Evolutionary conservation across 441 rosid species (phyloP), one percentile per base, ranked within the genome.

Genomic region (Bruguiera hainesii): DNA sequence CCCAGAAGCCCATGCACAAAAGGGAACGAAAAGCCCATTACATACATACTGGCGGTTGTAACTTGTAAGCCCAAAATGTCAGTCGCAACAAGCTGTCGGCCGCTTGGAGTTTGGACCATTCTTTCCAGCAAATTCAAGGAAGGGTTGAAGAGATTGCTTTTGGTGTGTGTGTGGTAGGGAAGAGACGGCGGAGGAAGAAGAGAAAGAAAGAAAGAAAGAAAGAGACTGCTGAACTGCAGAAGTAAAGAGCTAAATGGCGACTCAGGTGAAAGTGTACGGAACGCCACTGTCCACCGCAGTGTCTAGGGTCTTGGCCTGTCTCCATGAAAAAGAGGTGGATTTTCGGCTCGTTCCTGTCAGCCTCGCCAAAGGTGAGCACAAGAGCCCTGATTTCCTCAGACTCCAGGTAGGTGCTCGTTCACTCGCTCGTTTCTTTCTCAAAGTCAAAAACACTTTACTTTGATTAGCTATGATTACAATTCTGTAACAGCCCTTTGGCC

Each of bases 351-450:
- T 83, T 37, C 76, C 89, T 7, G 21, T 88, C 57, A 69, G 79
- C 77, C 76, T 86, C 84, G 56, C 87, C 56, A 83, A 80, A 72
- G 85, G 91, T n/a, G 94, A 86, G 52, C 88, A 86, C 80, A 88
- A 88, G 78, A 83, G 59, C 65, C 83, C 87, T 0, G 85, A 82
- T 25, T 88, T 69, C 79, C 86, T 86, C 80, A 82, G 78, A 67
- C 73, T 86, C 53, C 91, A 87, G 87, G 89, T 83, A 26, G 30
- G 62, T 57, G 21, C 23, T 35, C 7, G 21, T 21, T 20, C 28
- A 16, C 28, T 52, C 28, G 13, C 19, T 21, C 10, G 25, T 25
- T 25, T n/a, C 19, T n/a, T 53, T 25, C 26, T n/a, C 28, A 53
- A 7, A 21, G 4, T 53, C 26, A 21, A 53, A 7, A 1, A 19